Percentiles rank a stretch among this genome's conserved stretches.
Evolutionary conservation across 2,329 filamentous ascomycete species (phyloP).

Genomic region (Exophiala xenobiotica): DNA sequence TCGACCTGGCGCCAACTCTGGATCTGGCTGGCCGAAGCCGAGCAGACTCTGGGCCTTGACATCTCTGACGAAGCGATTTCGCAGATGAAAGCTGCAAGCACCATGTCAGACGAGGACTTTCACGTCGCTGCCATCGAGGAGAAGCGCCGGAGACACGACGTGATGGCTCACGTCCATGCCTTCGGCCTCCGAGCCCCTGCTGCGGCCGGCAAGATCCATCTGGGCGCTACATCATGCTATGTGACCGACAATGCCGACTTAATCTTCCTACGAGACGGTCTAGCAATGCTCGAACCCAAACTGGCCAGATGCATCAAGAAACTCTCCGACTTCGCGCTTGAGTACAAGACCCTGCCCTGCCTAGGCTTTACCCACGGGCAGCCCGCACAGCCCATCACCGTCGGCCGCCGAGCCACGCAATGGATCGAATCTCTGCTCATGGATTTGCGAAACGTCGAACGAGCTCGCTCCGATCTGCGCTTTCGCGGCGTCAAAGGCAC

Average conservation of each 20-base stretch:
- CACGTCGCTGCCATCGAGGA: constrained; percentile 73
- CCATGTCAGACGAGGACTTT: constrained; percentile 77
- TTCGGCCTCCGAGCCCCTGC: constrained; percentile 72
- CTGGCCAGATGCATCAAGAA: constrained; percentile 76
- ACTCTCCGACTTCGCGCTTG: constrained; percentile 67
- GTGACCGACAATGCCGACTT: constrained; percentile 73
- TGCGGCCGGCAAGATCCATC: constrained; percentile 81
- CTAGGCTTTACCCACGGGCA: constrained; percentile 73
- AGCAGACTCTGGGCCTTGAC: constrained; percentile 75
- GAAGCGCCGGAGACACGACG: constrained; percentile 66
- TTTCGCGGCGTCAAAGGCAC: constrained; percentile 76
- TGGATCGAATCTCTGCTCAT: constrained; percentile 76
- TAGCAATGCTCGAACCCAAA: constrained; percentile 75
- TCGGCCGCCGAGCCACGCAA: constrained; percentile 67
- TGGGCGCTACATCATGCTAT: constrained; percentile 60
- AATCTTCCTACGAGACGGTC: constrained; percentile 71
- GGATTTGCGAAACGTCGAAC: constrained; percentile 72
- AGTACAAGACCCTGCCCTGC: constrained; percentile 71
- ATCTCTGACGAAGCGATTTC: constrained; percentile 74
- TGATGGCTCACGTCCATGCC: constrained; percentile 68
- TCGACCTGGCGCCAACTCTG: constrained; percentile 83
- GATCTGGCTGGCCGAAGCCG: constrained; percentile 77
- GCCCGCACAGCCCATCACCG: constrained; percentile 60
- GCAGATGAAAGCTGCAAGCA: constrained; percentile 71
- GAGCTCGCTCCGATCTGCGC: constrained; percentile 64